Evolutionary conservation across 2,329 filamentous ascomycete species (phyloP).

Genomic region (Sarocladium oryzae): DNA sequence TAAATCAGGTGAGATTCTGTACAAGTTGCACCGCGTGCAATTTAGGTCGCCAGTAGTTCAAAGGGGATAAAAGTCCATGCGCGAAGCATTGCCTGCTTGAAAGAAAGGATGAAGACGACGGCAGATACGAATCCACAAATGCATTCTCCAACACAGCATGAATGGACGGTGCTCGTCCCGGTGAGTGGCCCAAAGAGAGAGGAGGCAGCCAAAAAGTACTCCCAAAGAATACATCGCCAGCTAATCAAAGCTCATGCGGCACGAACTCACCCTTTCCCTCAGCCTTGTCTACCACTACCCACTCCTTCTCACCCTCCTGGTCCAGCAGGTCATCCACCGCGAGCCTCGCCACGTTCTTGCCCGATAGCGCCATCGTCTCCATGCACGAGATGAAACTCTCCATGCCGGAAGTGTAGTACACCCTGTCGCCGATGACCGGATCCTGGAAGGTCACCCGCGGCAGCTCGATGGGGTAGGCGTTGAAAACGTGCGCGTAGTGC

Average conservation of each 20-base stretch:
- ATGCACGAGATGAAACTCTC: conserved; percentile 95
- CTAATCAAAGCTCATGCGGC: conserved; percentile 2
- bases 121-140: neutral
- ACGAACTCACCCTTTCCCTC: neutral
- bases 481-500: conserved; percentile 71
- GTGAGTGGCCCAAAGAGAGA: too few relatives aligned
- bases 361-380: conserved; percentile 93
- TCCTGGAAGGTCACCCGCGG: conserved; percentile 86
- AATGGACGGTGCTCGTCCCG: too few relatives aligned
- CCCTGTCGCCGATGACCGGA: conserved; percentile 55
- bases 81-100: too few relatives aligned
- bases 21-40: too few relatives aligned
- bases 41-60: too few relatives aligned
- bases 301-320: conserved; percentile 11
- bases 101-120: too few relatives aligned
- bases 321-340: conserved; percentile 52
- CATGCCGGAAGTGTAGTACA: conserved; percentile 71
- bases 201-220: too few relatives aligned
- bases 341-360: conserved; percentile 72
- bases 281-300: neutral
- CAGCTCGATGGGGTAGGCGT: conserved; percentile 79
- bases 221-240: too few relatives aligned
- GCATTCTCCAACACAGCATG: too few relatives aligned
- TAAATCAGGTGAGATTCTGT: too few relatives aligned
- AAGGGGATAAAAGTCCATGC: too few relatives aligned